Conservation (phyloP, 2,329 filamentous ascomycete species). For the Nannizzia gypsea region DNA sequence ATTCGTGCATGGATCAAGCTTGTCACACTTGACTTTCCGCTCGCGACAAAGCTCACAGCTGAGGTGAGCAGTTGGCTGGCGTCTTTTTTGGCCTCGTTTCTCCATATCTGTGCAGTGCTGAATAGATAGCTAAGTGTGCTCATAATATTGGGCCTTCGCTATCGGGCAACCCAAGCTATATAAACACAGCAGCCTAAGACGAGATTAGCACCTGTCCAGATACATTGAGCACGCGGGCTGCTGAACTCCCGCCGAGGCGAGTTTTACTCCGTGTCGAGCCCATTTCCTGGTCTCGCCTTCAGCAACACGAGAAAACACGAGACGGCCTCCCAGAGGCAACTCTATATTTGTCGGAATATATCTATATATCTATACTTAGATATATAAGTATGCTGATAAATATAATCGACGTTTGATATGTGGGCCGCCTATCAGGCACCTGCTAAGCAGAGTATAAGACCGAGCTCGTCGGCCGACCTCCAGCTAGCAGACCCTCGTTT, state of each 20-base stretch:
- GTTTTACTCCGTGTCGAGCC: neutral
- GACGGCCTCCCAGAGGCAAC: neutral
- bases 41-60: neutral
- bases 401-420: neutral
- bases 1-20: neutral
- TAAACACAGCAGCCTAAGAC: neutral
- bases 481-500: neutral
- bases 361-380: neutral
- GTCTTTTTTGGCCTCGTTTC: neutral
- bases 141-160: neutral
- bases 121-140: neutral
- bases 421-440: neutral
- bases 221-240: neutral
- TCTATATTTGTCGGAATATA: neutral
- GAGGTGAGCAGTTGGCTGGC: neutral
- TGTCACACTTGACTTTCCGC: neutral
- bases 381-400: neutral
- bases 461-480: neutral
- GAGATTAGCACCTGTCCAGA: neutral
- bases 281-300: neutral
- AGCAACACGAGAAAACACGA: neutral
- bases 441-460: neutral
- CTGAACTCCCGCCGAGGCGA: neutral
- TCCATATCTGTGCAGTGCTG: neutral
- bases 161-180: neutral